Base-by-base conservation (phyloP, 192 early-diverging fungal genomes). In the Backusella tarrabulga region DNA sequence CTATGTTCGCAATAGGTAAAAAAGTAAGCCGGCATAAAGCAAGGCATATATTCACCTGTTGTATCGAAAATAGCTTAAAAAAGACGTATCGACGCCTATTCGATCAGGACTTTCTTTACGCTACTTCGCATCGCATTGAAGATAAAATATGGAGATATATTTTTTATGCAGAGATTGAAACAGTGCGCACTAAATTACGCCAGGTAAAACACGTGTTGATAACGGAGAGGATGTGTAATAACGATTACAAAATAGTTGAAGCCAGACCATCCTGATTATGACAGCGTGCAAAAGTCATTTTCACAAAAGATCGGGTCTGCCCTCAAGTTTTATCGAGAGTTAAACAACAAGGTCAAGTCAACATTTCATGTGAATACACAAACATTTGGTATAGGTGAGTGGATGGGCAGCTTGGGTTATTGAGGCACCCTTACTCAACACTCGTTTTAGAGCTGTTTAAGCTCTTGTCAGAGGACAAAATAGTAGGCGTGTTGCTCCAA, bases 131-230 rank as follows among this genome's bases (percentile, higher is more conserved):
- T 56, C 82, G 80, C 21, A 85, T 87, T 52, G 87, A 90, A 72
- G 89, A 90, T 63, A 85, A 84, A 71, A 81, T 90, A 34, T 90
- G 89, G 89, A 66, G 89, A 68, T 81, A 87, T 44, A 83, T 88
- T 17, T 84, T 90, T 79, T 88, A 90, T 83, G 79, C 84, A 54
- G 79, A 76, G 54, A 84, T 88, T 26, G 89, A 90, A 77, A 83
- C 87, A 67, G 74, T 83, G n/a, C 77, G 87, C 15, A 75, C 75
- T 34, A 83, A 84, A 40, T 75, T 90, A 41, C 81, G 87, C 54
- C 82, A 86, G 83, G 86, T 89, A 77, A 60, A 5, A 74, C 69
- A 15, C 60, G 35, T 19, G n/a, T 26, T 54, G 17, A 19, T 26
- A 21, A 44, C 0, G 5, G 2, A 32, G 1, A 32, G 32, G 32